Percentiles rank a stretch among this genome's conserved stretches.
Conservation (phyloP, 257 asterid species). For the Solanum stenotomum region DNA sequence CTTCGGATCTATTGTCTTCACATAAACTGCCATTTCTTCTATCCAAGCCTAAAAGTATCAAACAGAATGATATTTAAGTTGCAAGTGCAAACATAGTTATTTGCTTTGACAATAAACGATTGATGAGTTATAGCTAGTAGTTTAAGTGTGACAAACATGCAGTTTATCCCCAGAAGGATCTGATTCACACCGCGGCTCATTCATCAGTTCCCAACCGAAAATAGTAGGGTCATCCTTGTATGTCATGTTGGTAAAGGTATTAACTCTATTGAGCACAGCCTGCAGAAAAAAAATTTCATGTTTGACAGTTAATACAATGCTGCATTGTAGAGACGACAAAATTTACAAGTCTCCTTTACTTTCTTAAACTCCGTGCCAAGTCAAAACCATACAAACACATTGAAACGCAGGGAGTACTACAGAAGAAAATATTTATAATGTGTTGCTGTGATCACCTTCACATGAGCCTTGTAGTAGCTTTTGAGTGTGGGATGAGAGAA, state of each 20-base stretch:
- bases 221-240: conserved; percentile 91
- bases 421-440: not conserved
- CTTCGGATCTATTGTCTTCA: conserved; percentile 81
- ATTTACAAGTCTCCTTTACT: not conserved
- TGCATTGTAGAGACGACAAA: not conserved
- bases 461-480: conserved; percentile 75
- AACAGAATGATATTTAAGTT: not conserved
- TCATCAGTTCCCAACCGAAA: conserved; percentile 91
- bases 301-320: not conserved
- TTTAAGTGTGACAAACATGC: conserved; percentile 34
- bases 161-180: conserved; percentile 79
- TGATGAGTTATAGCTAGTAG: not conserved
- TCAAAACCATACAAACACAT: not conserved
- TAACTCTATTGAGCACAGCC: conserved; percentile 67
- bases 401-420: not conserved
- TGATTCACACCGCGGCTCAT: conserved; percentile 81
- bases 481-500: conserved; percentile 67
- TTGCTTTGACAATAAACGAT: not conserved
- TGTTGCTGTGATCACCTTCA: conserved; percentile 22
- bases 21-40: conserved; percentile 77
- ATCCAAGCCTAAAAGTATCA: conserved; percentile 47
- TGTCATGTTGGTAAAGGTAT: conserved; percentile 59
- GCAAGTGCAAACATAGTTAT: not conserved
- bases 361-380: not conserved
- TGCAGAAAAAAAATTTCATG: conserved; percentile 6